These are phyloP conservation scores for Aspergillus cejpii DNA, from an alignment of 2,329 filamentous ascomycete genomes.

Conservation along the genomic window DNA sequence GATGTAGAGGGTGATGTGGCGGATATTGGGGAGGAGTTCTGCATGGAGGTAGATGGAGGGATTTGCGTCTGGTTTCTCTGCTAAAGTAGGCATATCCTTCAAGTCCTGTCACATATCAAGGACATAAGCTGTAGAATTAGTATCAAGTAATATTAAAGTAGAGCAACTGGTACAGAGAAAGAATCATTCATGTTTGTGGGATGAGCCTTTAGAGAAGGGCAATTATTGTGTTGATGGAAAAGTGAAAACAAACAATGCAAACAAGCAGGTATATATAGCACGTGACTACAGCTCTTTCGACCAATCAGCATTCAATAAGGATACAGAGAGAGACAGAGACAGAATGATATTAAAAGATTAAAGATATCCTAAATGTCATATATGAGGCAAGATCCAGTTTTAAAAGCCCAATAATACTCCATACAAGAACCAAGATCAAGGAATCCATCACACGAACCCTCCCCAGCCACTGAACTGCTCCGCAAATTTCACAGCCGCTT, in stretches of 20 bases:
- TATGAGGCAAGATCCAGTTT: too few relatives aligned
- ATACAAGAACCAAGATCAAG: neutral
- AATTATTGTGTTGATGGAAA: neutral
- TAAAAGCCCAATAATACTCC: too few relatives aligned
- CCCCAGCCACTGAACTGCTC: constrained; percentile 59
- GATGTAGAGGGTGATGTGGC: constrained; percentile 53
- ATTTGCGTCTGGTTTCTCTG: constrained; percentile 6
- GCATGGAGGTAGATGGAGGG: constrained; percentile 46
- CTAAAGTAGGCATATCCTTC: neutral
- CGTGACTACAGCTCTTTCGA: neutral
- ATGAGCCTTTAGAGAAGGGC: neutral
- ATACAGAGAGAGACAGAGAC: too few relatives aligned
- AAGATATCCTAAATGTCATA: too few relatives aligned
- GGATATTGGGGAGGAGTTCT: constrained; percentile 55
- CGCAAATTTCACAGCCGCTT: constrained; percentile 46
- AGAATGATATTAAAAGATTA: too few relatives aligned
- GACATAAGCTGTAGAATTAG: neutral
- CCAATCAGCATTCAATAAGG: too few relatives aligned
- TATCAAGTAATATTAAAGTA: neutral
- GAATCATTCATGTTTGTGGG: neutral
- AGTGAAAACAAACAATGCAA: constrained; percentile 17
- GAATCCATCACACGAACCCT: constrained; percentile 36
- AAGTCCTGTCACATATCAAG: neutral
- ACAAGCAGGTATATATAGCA: neutral
- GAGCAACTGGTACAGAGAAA: neutral